Evolutionary conservation across 2,329 filamentous ascomycete genomes (phyloP), one percentile per base, ranked within the genome.

Genomic region (Mycosphaerella arachidis): DNA sequence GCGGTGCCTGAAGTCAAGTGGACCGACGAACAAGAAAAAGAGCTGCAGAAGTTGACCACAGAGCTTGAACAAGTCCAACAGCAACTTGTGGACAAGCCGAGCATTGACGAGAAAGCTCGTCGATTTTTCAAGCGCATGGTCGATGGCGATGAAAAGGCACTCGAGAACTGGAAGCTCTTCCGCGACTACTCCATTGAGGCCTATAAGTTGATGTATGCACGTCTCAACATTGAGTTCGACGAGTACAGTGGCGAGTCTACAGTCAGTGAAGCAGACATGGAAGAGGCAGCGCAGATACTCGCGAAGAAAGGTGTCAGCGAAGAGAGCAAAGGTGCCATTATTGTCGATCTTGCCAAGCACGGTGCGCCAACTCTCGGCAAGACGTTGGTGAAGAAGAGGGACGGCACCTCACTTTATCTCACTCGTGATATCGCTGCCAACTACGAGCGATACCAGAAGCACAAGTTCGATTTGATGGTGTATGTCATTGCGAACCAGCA

Each of bases 31-130:
- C 74, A 82, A 56, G 78, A 83, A 69, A 70, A 78, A 45, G 73
- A 82, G 66, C 73, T 84, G 24, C 75, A 77, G 55, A 75, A 77
- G 53, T 73, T 81, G 2, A 74, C 78, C 10, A 79, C 81, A 57
- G 77, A 82, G 35, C 60, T 73, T 16, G 73, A 81, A 53, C 77
- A 81, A 68, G 70, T 78, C 24, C 72, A 81, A 62, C 72, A 83
- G 48, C 74, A 77, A 58, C 75, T 78, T 54, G 74, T 81, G 1
- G 75, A 79, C 31, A 80, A 81, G 61, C 79, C 82, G 9, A 83
- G 84, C 62, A 77, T 88, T 16, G 89, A 92, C 68, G 88, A 92
- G 77, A 86, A 89, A 75, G 89, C 89, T 55, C 86, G 89, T 70
- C 80, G 82, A 54, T 87, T 86, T 73, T 88, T 88, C 78, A 87